Conservation (phyloP, 805 yeast genomes). For the Huiozyma sinensis region DNA sequence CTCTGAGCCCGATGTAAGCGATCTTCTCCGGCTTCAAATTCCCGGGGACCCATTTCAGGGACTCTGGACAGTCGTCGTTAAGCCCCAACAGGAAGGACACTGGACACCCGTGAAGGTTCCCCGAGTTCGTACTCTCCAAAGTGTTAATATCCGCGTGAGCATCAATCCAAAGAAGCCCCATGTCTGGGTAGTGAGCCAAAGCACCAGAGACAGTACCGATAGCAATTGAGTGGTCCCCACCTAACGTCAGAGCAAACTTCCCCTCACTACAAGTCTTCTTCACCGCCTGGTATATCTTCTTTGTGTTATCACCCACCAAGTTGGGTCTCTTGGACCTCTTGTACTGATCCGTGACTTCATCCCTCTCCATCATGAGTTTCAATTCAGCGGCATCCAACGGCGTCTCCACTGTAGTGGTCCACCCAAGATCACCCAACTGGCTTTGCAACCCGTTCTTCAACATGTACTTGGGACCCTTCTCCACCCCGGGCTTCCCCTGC, state of each 20-base stretch:
- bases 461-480: slow-evolving; percentile 79
- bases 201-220: slow-evolving; percentile 88
- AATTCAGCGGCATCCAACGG: slow-evolving; percentile 45
- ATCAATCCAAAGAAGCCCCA: slow-evolving; percentile 90
- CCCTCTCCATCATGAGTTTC: slow-evolving; percentile 31
- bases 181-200: slow-evolving; percentile 67
- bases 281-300: slow-evolving; percentile 53
- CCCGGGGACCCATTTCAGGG: slow-evolving; percentile 72
- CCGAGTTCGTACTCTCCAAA: slow-evolving; percentile 69
- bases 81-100: slow-evolving; percentile 83
- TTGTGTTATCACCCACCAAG: slow-evolving; percentile 65
- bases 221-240: slow-evolving; percentile 96
- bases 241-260: slow-evolving; percentile 70
- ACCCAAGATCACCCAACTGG: slow-evolving; percentile 59
- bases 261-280: slow-evolving; percentile 36
- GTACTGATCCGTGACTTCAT: slow-evolving; percentile 39
- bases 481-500: slow-evolving; percentile 89
- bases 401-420: slow-evolving; percentile 45
- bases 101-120: slow-evolving; percentile 95
- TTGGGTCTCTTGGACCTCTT: slow-evolving; percentile 59
- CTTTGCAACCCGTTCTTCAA: slow-evolving; percentile 58
- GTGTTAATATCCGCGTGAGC: slow-evolving; percentile 98
- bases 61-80: slow-evolving; percentile 53
- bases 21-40: slow-evolving; percentile 56
- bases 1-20: slow-evolving; percentile 91